Evolutionary conservation across 768 basidiomycete genomes (phyloP).

Genomic region (Pleurotus giganteus): DNA sequence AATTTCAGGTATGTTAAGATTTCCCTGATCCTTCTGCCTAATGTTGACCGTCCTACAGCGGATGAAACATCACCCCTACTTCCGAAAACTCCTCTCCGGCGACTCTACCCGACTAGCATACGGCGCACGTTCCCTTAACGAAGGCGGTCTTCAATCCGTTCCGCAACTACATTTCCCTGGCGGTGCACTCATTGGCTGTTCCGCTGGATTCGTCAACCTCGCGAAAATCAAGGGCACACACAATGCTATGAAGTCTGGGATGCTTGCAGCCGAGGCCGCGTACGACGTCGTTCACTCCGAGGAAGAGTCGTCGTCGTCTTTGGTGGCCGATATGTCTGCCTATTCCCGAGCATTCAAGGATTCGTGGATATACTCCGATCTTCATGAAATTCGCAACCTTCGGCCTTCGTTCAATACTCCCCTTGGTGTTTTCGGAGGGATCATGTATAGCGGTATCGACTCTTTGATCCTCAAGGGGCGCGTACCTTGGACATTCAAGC

Average conservation of each 20-base stretch:
- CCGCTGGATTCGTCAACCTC: conserved; percentile 94
- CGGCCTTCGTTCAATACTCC: conserved; percentile 83
- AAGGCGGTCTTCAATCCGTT: conserved; percentile 91
- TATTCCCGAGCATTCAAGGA: conserved; percentile 70
- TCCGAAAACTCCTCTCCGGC: conserved; percentile 70
- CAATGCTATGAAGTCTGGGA: conserved; percentile 98
- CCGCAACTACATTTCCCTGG: conserved; percentile 88
- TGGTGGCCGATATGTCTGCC: conserved; percentile 58
- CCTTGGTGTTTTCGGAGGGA: conserved; percentile 84
- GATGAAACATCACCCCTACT: conserved; percentile 97
- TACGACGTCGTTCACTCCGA: conserved; percentile 54
- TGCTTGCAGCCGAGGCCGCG: conserved; percentile 92
- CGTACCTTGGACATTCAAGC: conserved; percentile 86
- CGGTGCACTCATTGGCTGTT: conserved; percentile 91
- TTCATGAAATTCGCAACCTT: conserved; percentile 88
- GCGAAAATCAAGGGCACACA: conserved; percentile 99
- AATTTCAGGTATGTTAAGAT: conserved; percentile 71
- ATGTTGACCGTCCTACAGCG: conserved; percentile 27
- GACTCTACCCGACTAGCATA: conserved; percentile 75
- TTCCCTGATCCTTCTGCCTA: background rate
- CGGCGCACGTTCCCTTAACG: conserved; percentile 85
- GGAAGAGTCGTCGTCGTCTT: conserved; percentile 11
- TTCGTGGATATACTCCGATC: conserved; percentile 85
- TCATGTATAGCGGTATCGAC: conserved; percentile 88
- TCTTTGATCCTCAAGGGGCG: conserved; percentile 80